These are phyloP conservation scores for Saccharomyces hybrid DNA, from an alignment of 1,139 yeast genomes.

Conservation along the genomic window DNA sequence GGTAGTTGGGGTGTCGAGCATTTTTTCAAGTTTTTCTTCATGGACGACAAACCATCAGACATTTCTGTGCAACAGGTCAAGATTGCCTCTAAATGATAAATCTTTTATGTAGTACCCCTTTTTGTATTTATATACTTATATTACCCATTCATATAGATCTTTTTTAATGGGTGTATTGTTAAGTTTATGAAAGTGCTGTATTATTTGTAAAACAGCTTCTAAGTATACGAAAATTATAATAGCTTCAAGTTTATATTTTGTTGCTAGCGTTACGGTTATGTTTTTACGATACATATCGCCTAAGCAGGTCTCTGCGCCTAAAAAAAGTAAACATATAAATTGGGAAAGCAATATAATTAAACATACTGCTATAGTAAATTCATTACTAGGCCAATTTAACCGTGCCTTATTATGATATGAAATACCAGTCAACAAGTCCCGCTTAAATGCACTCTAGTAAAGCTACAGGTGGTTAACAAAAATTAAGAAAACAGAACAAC, in stretches of 20 bases:
- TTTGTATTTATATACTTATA: conserved; percentile 4
- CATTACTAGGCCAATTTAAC: neutral
- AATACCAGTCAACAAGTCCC: neutral
- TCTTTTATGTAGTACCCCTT: neutral
- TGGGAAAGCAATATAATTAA: neutral
- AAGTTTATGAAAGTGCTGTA: neutral
- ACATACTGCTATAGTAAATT: neutral
- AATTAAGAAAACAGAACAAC: neutral
- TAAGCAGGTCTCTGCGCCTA: neutral
- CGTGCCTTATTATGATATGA: neutral
- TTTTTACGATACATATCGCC: no score
- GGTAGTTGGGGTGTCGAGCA: conserved; percentile 77
- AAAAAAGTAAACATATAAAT: neutral
- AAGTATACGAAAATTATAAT: neutral
- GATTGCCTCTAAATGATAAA: conserved; percentile 8
- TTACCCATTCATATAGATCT: neutral
- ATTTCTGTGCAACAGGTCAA: conserved; percentile 46
- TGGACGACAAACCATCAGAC: conserved; percentile 89
- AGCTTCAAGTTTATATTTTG: neutral
- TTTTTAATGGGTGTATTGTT: conserved; percentile 3
- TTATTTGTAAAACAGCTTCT: neutral
- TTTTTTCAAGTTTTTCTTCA: conserved; percentile 71
- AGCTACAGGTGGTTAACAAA: neutral
- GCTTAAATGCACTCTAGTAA: neutral
- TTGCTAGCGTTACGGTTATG: neutral